These are phyloP conservation scores for Aspergillus sp. DNA, from an alignment of 2,329 filamentous ascomycete species.

Conservation along the genomic window DNA sequence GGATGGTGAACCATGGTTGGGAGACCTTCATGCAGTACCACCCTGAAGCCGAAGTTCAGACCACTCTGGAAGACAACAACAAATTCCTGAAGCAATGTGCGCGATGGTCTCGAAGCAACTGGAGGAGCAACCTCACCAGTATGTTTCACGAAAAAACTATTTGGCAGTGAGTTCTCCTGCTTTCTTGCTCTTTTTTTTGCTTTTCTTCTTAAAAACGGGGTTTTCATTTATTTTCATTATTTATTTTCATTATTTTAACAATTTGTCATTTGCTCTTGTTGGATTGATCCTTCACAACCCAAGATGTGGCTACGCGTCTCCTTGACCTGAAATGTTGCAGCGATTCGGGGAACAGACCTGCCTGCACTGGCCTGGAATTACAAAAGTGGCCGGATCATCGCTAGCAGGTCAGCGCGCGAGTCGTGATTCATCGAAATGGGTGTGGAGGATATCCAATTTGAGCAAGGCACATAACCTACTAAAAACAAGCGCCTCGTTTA, in stretches of 20 bases:
- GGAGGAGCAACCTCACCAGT: slow-evolving; percentile 93
- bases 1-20: slow-evolving; percentile 88
- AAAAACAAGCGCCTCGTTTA: slow-evolving; percentile 5
- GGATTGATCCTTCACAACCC: too few species aligned
- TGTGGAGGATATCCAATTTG: slow-evolving; percentile 4
- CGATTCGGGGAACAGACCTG: background rate
- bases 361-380: slow-evolving; percentile 12
- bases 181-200: slow-evolving; percentile 2
- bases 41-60: slow-evolving; percentile 83
- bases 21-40: slow-evolving; percentile 96
- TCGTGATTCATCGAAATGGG: background rate
- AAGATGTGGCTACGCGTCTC: too few species aligned
- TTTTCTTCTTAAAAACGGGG: background rate
- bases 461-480: slow-evolving; percentile 9
- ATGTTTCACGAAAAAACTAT: slow-evolving; percentile 78
- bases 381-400: slow-evolving; percentile 1
- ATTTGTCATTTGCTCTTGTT: too few species aligned
- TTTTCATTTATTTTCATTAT: too few species aligned
- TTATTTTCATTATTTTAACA: too few species aligned
- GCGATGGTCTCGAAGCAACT: slow-evolving; percentile 94
- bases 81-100: slow-evolving; percentile 93
- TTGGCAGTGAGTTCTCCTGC: slow-evolving; percentile 66
- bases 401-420: slow-evolving; percentile 1
- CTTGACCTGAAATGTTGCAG: background rate
- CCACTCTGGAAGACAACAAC: slow-evolving; percentile 80